Conservation (phyloP, 73 alveolate genomes). For the Paramecium sexaurelia region DNA sequence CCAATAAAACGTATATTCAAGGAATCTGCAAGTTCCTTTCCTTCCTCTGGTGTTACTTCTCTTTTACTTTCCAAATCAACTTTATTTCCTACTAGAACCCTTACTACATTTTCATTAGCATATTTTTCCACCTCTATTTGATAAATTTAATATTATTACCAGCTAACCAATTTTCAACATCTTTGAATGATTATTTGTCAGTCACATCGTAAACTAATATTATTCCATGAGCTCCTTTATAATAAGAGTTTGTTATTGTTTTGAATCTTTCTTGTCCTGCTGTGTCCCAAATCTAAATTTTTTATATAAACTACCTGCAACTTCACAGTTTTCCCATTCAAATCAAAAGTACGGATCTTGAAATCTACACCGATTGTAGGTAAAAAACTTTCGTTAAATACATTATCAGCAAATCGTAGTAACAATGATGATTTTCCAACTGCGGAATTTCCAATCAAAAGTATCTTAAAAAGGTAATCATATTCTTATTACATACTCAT, state of each 20-base stretch:
- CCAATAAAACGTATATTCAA: slow-evolving; percentile 80
- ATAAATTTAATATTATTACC: slow-evolving; percentile 57
- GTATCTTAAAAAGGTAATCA: slow-evolving; percentile 73
- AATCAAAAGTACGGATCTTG: slow-evolving; percentile 70
- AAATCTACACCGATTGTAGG: slow-evolving; percentile 83
- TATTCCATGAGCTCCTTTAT: slow-evolving; percentile 86
- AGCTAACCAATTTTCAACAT: slow-evolving; percentile 63
- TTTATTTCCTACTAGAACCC: slow-evolving; percentile 84
- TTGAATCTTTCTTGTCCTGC: slow-evolving; percentile 79
- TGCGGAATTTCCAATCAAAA: slow-evolving; percentile 72
- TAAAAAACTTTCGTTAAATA: slow-evolving; percentile 73
- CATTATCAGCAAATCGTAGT: slow-evolving; percentile 74
- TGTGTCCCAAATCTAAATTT: slow-evolving; percentile 69
- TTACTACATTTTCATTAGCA: slow-evolving; percentile 70
- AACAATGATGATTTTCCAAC: slow-evolving; percentile 78
- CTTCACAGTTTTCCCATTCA: slow-evolving; percentile 67
- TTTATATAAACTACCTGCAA: background rate
- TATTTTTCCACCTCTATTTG: slow-evolving; percentile 66
- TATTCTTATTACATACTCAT: slow-evolving; percentile 67
- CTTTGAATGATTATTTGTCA: slow-evolving; percentile 73
- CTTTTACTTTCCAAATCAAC: slow-evolving; percentile 79
- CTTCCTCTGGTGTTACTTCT: slow-evolving; percentile 80
- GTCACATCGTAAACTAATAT: slow-evolving; percentile 83
- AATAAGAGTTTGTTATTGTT: slow-evolving; percentile 80
- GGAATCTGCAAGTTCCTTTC: slow-evolving; percentile 77